Evolutionary conservation across 2,329 filamentous ascomycete species (phyloP), one percentile per base, ranked within the genome.

Genomic region (Endoconidiophora polonica): DNA sequence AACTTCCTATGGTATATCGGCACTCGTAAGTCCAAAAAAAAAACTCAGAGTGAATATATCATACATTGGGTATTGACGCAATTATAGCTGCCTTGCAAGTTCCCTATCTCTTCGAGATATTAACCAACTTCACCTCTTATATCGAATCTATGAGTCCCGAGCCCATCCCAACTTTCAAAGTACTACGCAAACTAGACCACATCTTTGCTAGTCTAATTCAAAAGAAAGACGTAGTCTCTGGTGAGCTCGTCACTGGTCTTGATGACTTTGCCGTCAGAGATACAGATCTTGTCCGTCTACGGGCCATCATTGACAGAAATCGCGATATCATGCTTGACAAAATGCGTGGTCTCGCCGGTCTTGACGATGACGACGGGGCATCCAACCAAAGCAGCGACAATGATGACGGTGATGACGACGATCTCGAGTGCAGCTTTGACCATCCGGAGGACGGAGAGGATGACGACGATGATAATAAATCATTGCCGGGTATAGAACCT

Each of bases 1-100:
- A 82, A 93, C 62, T 74, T 93, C 5, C 65, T 94, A 4, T 96
- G 90, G 90, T 74, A 86, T 20, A 86, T 81, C 26, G 86, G 83
- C 7, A 94, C 88, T 20, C 86, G 86, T 87, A 70, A 61, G 84
- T 62, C 16, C 3, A 18, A 20, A 5, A 4, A 24, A 36, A 16
- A 10, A 26, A 12, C 6, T 2, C 29, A 33, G 7, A n/a, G 14
- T 20, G 3, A 6, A 29, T 16, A 36, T 23, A 43, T 22, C 6
- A 12, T 16, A 23, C 26, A 18, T 18, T 12, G 9, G 36, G 20
- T 41, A 22, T 16, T 43, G 16, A 24, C 9, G 14, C 39, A 7
- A 12, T 5, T n/a, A 5, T 12, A 33, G 36, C 20, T 41, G n/a
- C 26, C 26, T 33, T 3, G 10, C 56, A 88, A 83, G 85, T 16